Evolutionary conservation across 192 early-diverging fungal genomes (phyloP).

Genomic region (Entophlyctis luteolus): DNA sequence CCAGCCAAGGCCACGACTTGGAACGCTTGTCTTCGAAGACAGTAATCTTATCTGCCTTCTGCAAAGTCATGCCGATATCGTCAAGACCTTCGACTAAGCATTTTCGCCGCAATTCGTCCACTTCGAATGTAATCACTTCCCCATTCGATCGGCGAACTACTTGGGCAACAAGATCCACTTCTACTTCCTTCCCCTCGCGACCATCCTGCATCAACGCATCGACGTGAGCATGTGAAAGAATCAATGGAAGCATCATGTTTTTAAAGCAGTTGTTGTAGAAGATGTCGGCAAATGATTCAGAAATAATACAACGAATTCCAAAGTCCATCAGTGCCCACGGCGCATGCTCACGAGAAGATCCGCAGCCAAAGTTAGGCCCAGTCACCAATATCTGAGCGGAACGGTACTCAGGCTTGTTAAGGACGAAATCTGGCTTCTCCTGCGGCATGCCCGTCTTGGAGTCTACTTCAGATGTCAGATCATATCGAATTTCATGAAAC

Average conservation of each 20-base stretch:
- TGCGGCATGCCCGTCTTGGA: conserved; percentile 28
- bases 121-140: conserved; percentile 49
- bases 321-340: conserved; percentile 72
- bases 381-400: conserved; percentile 52
- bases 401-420: conserved; percentile 56
- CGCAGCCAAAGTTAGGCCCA: conserved; percentile 68
- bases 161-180: conserved; percentile 56
- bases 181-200: conserved; percentile 39
- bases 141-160: conserved; percentile 44
- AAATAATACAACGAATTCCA: conserved; percentile 67
- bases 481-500: conserved; percentile 60
- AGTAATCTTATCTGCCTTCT: conserved; percentile 51
- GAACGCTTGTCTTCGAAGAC: conserved; percentile 52
- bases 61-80: conserved; percentile 69
- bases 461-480: conserved; percentile 25
- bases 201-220: conserved; percentile 46
- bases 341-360: conserved; percentile 66
- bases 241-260: conserved; percentile 64
- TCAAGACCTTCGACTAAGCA: conserved; percentile 68
- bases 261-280: conserved; percentile 75
- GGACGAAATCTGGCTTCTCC: conserved; percentile 55
- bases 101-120: conserved; percentile 57
- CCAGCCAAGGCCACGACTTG: conserved; percentile 60
- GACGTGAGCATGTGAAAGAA: conserved; percentile 20
- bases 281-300: conserved; percentile 67